Base-by-base conservation (phyloP, 176 grass and related monocot genomes). In the Eragrostis nindensis region DNA sequence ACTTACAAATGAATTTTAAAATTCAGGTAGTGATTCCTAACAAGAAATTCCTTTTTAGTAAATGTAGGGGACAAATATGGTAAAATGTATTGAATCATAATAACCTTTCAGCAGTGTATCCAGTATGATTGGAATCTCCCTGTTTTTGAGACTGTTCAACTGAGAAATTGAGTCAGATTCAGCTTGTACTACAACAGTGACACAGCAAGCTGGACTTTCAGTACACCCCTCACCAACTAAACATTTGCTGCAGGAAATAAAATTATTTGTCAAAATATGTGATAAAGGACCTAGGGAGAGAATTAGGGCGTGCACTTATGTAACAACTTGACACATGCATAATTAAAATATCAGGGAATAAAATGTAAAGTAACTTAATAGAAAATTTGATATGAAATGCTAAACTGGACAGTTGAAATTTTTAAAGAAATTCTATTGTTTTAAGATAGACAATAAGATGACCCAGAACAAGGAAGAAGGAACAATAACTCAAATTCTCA, bases 81-180 rank as follows among this genome's bases (percentile, higher is more conserved):
- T 44, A 83, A 63, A 65, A 67, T 70, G 15, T 74, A 52, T 66
- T 19, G 25, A 45, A 66, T 19, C 14, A 64, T 63, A 71, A 77
- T 86, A 50, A 98, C 95, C 92, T 98, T 93, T 92, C 73, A 94
- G 53, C 44, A 89, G 86, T 67, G 70, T 80, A 63, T 82, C 76
- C 44, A 94, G 81, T 42, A 94, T 80, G 50, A 72, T 68, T 74
- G 92, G 92, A 81, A 98, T 87, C 30, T 92, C 83, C 32, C 45
- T 77, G 19, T 90, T 79, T 75, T 86, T 91, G 77, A 93, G 71
- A 61, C 53, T 92, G 39, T 98, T 88, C 80, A 98, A 83, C 56
- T 89, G 76, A 83, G 52, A 73, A 21, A 41, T 62, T 3, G 59
- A 81, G 50, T 89, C 74, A 50, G 86, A 69, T 59, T 85, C 82